Percentiles rank a stretch among this genome's conserved stretches.
Conservation (phyloP, 1,139 yeast genomes). For the Blastobotrys illinoisensis region DNA sequence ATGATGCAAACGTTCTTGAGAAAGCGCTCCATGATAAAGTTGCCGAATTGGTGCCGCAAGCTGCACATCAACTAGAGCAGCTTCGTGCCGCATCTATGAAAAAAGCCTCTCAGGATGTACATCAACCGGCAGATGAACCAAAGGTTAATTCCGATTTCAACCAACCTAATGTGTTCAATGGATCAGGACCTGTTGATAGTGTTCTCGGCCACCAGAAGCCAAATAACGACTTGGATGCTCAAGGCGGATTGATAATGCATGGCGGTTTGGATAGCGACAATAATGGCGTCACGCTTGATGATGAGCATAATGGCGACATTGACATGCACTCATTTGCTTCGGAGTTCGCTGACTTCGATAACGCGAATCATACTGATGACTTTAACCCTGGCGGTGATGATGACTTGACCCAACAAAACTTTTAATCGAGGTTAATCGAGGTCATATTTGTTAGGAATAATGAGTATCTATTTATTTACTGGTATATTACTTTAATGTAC, state of each 20-base stretch:
- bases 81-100: neutral
- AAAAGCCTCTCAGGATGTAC: neutral
- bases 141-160: neutral
- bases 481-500: neutral
- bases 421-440: neutral
- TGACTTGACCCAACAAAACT: neutral
- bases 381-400: neutral
- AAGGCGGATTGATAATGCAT: neutral
- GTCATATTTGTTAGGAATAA: neutral
- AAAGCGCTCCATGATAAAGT: conserved; percentile 23
- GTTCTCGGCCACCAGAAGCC: neutral
- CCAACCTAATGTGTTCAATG: neutral
- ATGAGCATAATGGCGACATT: neutral
- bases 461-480: neutral
- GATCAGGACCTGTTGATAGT: neutral
- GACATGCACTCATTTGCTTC: neutral
- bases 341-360: neutral
- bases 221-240: neutral
- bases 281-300: neutral
- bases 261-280: neutral
- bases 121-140: neutral
- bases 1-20: conserved; percentile 70
- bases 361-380: neutral
- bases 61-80: neutral
- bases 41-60: neutral